These are phyloP conservation scores for Podaxis sp. DNA, from an alignment of 768 basidiomycete genomes.

Conservation along the genomic window DNA sequence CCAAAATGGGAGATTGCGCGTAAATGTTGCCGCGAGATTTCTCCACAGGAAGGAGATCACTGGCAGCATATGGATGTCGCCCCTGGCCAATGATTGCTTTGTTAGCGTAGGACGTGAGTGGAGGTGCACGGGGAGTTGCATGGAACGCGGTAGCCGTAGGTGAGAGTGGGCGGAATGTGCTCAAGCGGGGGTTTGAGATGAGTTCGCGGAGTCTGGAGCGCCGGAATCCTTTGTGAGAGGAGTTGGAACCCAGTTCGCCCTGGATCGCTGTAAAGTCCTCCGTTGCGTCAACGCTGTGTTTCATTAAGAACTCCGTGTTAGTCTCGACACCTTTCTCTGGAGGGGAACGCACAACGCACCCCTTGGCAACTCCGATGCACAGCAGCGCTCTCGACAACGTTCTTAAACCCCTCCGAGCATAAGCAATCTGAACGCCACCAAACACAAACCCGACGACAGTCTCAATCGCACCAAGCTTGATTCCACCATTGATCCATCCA, in stretches of 20 bases:
- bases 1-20: background rate
- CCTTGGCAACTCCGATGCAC: constrained; percentile 64
- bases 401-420: constrained; percentile 61
- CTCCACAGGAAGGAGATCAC: background rate
- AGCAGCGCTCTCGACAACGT: constrained; percentile 53
- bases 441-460: constrained; percentile 61
- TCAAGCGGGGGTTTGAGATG: constrained; percentile 56
- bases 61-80: constrained; percentile 3
- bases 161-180: constrained; percentile 55
- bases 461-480: constrained; percentile 67
- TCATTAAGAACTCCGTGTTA: background rate
- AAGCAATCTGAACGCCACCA: constrained; percentile 48
- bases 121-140: constrained; percentile 28
- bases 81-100: background rate
- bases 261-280: constrained; percentile 53
- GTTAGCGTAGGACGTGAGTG: background rate
- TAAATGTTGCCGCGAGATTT: background rate
- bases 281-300: constrained; percentile 47
- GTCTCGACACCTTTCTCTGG: background rate
- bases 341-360: constrained; percentile 41
- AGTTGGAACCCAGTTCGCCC: constrained; percentile 33
- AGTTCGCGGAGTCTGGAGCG: constrained; percentile 42
- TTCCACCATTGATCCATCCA: constrained; percentile 61
- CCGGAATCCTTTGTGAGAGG: constrained; percentile 19
- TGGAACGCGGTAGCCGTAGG: constrained; percentile 44